A percentile compares a stretch with the other conserved stretches of the same genome.
These are phyloP conservation scores for Candida sojae DNA, from an alignment of 1,139 yeast genomes.

Conservation along the genomic window DNA sequence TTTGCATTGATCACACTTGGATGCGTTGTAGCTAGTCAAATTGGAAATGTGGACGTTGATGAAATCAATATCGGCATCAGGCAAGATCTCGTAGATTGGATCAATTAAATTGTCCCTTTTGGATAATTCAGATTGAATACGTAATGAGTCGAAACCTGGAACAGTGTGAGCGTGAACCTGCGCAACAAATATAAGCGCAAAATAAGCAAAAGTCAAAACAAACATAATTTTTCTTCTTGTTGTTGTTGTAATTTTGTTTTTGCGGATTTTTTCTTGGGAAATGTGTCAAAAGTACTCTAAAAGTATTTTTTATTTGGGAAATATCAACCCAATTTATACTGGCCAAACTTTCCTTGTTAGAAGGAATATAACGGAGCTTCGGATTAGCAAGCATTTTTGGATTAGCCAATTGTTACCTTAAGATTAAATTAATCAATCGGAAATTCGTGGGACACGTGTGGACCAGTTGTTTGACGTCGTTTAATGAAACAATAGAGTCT, in stretches of 20 bases:
- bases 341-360: too few species aligned
- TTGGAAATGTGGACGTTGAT: constrained; percentile 27
- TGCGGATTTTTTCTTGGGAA: too few species aligned
- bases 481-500: too few species aligned
- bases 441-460: too few species aligned
- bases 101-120: constrained; percentile 25
- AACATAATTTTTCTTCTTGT: not conserved
- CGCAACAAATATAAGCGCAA: constrained; percentile 5
- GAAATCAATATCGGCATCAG: constrained; percentile 31
- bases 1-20: constrained; percentile 39
- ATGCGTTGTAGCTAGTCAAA: constrained; percentile 30
- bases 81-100: constrained; percentile 24
- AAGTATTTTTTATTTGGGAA: too few species aligned
- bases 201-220: not conserved
- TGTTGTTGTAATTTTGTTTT: not conserved
- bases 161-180: constrained; percentile 19
- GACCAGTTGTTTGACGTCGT: too few species aligned
- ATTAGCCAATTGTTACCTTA: too few species aligned
- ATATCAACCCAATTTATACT: too few species aligned
- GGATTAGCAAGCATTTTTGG: too few species aligned
- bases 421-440: too few species aligned
- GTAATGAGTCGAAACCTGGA: constrained; percentile 19
- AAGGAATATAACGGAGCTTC: too few species aligned
- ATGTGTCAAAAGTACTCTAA: too few species aligned
- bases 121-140: constrained; percentile 20